Evolutionary conservation across 2,329 filamentous ascomycete genomes (phyloP), one percentile per base, ranked within the genome.

Genomic region (Calonectria ilicicola): DNA sequence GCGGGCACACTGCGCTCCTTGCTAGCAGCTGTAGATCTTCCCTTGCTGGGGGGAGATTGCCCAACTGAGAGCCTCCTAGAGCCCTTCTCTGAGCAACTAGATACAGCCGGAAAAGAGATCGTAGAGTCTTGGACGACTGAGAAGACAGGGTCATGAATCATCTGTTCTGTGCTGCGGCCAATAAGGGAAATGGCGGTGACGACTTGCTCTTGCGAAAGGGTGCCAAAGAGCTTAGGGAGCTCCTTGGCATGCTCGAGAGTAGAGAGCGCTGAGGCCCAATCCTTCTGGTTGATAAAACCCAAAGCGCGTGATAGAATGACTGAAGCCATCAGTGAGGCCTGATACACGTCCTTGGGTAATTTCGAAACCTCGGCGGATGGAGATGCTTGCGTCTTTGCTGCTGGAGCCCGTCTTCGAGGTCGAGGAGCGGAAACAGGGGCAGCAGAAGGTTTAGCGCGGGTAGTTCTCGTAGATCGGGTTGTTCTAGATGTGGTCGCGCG

Each of bases 101-200:
- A 85, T 44, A 96, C 87, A 0, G 94, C 92, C 1, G 96, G 95
- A 72, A 96, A 93, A 0, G 95, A 97, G 29, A 98, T 92, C 0
- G 95, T 98, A 0, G 97, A 98, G 79, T 99, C 97, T 56, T 96
- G 94, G 19, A 98, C 89, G 12, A 96, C 94, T 21, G 95, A 97
- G 82, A 96, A 97, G 4, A 97, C 93, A 3, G 96, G 93, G 82
- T 98, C 94, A 5, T 90, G 89, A 15, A 92, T 89, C 86, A 98
- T 94, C 79, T 93, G 89, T 58, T 93, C 91, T 78, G 93, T 87
- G 74, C 92, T 93, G 81, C 93, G 89, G 19, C 91, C 88, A 72
- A 95, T 87, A 51, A 94, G 89, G 56, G 93, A 91, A 67, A 91
- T 91, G 23, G 93, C 94, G 70, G 90, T 91, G 14, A 91, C 88